Conservation (phyloP, 805 yeast species). For the Hanseniaspora occidentalis region DNA sequence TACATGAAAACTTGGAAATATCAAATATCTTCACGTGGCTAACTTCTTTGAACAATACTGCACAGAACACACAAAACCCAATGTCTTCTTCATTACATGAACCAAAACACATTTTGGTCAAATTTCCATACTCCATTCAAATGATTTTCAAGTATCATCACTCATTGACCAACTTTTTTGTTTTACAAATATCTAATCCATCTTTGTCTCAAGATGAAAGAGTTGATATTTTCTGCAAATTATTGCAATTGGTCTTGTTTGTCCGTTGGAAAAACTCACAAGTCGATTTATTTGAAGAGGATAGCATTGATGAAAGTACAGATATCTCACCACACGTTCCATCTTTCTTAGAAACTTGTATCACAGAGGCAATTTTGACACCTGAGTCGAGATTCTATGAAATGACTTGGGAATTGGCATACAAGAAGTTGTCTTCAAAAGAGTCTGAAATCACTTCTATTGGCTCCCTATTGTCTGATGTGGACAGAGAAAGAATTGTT, state of each 20-base stretch:
- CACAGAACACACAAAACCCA: slow-evolving; percentile 8
- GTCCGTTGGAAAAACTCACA: slow-evolving; percentile 55
- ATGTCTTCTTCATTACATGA: slow-evolving; percentile 31
- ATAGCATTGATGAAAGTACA: slow-evolving; percentile 9
- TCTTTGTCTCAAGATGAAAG: slow-evolving; percentile 47
- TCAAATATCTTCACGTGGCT: slow-evolving; percentile 65
- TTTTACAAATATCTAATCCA: slow-evolving; percentile 51
- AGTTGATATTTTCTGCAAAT: slow-evolving; percentile 52
- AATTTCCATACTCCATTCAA: slow-evolving; percentile 59
- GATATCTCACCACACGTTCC: slow-evolving; percentile 47
- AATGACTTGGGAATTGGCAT: slow-evolving; percentile 54
- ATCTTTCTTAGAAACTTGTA: slow-evolving; percentile 72
- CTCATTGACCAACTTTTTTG: slow-evolving; percentile 52
- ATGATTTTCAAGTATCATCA: slow-evolving; percentile 54
- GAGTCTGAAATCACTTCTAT: slow-evolving; percentile 20
- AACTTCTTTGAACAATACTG: slow-evolving; percentile 32
- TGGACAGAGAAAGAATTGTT: slow-evolving; percentile 15
- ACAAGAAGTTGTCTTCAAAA: slow-evolving; percentile 22
- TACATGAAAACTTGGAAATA: slow-evolving; percentile 43
- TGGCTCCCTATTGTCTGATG: slow-evolving; percentile 12
- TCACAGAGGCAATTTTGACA: slow-evolving; percentile 58
- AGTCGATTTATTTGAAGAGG: slow-evolving; percentile 31
- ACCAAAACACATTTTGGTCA: slow-evolving; percentile 7
- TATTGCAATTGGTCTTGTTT: slow-evolving; percentile 54
- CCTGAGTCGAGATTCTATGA: slow-evolving; percentile 71